Base-by-base conservation (phyloP, 1,284 basidiomycete species). In the Boletus calvinii region DNA sequence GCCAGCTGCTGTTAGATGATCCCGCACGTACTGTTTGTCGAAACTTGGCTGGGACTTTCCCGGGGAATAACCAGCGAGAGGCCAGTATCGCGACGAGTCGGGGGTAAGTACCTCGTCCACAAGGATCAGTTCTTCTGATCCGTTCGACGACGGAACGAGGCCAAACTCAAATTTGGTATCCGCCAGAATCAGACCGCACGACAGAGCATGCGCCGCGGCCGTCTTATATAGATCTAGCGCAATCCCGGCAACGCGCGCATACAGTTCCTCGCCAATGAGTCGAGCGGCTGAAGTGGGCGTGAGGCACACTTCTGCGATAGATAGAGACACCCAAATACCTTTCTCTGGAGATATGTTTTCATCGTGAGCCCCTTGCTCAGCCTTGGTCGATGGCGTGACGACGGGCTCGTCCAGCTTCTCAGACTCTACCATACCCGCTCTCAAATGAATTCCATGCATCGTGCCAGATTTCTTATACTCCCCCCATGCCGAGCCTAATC, bases 81-180 rank as follows among this genome's bases (percentile, higher is more conserved):
- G 87, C 96, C 97, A 99, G 77, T 98, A 99, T 37, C 96, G 83
- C 17, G 94, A 98, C 20, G 94, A 97, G 72, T 99, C 97, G 6
- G 96, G 95, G 0, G 97, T 99, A 48, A 99, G 83, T 15, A 93
- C 85, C 68, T 99, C 96, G 70, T 99, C 97, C 59, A 99, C 87
- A 37, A 99, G 80, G 61, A 97, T 91, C 45, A 98, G 78, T 31
- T 80, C 78, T 56, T 71, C 62, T 18, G 64, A 59, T 39, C 64
- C 61, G 13, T 68, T 51, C 12, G 63, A 18, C 15, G 71, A 68
- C 6, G 73, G 61, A 47, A 88, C 66, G 38, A 94, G 77, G 4
- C 91, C 92, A 63, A 93, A 94, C 71, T 94, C 92, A 68, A 94
- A 92, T 67, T 94, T 94, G 40, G 91, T 94, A 69, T 99, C 97